Percentiles rank a stretch among this genome's conserved stretches.
Conservation (phyloP, 179 eudicot species). For the Nepenthes alata region DNA sequence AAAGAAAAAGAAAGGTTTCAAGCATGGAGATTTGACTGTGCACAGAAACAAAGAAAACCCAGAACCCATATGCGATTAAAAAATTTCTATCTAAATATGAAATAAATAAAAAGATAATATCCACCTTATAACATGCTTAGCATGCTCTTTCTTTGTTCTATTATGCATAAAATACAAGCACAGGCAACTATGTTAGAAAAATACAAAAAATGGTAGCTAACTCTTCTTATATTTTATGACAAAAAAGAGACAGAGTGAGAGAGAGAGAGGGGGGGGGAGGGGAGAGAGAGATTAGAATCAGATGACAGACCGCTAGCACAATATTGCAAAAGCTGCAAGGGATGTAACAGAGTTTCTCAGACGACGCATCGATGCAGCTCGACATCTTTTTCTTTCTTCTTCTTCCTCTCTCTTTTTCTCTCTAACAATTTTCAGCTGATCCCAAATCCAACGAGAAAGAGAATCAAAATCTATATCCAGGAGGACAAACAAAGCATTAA, state of each 20-base stretch:
- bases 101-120: no score
- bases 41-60: neutral
- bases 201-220: no score
- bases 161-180: no score
- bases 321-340: constrained; percentile 93
- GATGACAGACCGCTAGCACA: constrained; percentile 53
- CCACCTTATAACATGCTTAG: no score
- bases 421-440: no score
- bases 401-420: neutral
- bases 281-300: neutral
- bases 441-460: no score
- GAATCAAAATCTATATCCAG: no score
- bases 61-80: neutral
- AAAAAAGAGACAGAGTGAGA: neutral
- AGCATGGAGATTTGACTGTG: constrained; percentile 49
- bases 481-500: no score
- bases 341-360: constrained; percentile 66
- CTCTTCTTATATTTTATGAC: neutral
- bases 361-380: constrained; percentile 19
- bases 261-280: no score
- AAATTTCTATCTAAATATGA: no score
- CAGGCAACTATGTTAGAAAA: no score
- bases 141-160: no score
- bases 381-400: constrained; percentile 14
- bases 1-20: constrained; percentile 7